A percentile compares a stretch with the other conserved stretches of the same genome.
Conservation (phyloP, 495 filamentous ascomycete species). For the Hyaloscypha hepaticicola region DNA sequence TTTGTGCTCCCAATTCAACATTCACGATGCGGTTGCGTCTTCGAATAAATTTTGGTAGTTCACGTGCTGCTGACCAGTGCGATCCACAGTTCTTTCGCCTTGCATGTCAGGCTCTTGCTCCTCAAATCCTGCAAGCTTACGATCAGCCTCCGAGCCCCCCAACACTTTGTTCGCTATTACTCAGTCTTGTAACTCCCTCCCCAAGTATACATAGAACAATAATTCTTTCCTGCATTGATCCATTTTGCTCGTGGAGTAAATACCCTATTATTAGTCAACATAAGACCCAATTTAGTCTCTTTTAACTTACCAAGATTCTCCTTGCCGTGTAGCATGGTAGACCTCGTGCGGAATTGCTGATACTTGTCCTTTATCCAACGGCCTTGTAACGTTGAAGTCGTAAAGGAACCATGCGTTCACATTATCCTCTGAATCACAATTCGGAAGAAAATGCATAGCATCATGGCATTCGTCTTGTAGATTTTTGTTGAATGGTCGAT, state of each 20-base stretch:
- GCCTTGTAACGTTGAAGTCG: conserved; percentile 11
- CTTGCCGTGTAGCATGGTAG: conserved; percentile 8
- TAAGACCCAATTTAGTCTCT: conserved; percentile 1
- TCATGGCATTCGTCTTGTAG: conserved; percentile 9
- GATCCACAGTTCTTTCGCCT: no score
- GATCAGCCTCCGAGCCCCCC: no score
- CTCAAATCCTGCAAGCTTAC: no score
- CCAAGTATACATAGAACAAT: conserved; percentile 17
- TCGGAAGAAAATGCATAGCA: conserved; percentile 8
- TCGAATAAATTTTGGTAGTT: no score
- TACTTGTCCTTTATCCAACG: conserved; percentile 11
- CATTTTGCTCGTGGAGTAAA: conserved; percentile 10
- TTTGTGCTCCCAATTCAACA: no score
- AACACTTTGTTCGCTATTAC: no score
- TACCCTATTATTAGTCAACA: conserved; percentile 6
- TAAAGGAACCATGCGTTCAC: conserved; percentile 16
- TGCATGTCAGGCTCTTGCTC: no score
- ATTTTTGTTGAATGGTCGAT: conserved; percentile 14
- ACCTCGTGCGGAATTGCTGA: neutral
- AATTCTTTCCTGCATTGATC: conserved; percentile 2
- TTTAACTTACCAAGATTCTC: conserved; percentile 12
- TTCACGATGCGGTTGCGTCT: no score
- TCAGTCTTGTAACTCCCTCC: no score
- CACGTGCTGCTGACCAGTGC: no score
- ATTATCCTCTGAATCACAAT: conserved; percentile 10